These are phyloP conservation scores for Massariosphaeria phaeospora DNA, from an alignment of 495 filamentous ascomycete species.

Conservation along the genomic window DNA sequence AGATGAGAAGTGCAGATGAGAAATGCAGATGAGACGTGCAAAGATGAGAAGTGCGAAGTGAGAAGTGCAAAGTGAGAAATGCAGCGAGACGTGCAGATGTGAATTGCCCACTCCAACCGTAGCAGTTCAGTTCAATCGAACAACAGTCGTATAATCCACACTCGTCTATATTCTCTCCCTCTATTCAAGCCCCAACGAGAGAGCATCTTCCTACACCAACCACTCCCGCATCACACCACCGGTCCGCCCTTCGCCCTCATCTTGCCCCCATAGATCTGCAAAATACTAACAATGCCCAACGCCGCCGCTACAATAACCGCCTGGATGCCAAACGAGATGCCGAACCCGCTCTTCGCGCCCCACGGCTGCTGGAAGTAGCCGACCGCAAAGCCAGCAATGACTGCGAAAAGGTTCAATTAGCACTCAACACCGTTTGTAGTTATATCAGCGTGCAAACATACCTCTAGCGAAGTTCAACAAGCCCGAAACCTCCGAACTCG, in stretches of 20 bases:
- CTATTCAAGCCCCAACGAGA: neutral
- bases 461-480: conserved; percentile 47
- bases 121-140: too few relatives aligned
- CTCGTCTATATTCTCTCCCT: neutral
- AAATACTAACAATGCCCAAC: conserved; percentile 42
- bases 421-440: conserved; percentile 36
- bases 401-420: conserved; percentile 36
- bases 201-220: neutral
- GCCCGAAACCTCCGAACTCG: conserved; percentile 52
- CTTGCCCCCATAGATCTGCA: conserved; percentile 47
- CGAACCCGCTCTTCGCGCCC: conserved; percentile 45
- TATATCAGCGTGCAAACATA: conserved; percentile 30
- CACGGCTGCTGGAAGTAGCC: conserved; percentile 40
- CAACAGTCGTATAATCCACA: neutral
- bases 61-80: too few relatives aligned
- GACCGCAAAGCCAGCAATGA: conserved; percentile 24
- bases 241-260: conserved; percentile 37
- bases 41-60: too few relatives aligned
- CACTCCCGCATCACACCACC: conserved; percentile 9
- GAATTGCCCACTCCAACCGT: too few relatives aligned
- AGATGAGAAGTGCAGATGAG: too few relatives aligned
- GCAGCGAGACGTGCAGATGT: too few relatives aligned
- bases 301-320: conserved; percentile 44
- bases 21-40: too few relatives aligned
- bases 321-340: conserved; percentile 42